Base-by-base conservation (phyloP, 2,329 filamentous ascomycete genomes). In the Alternaria arbusti region DNA sequence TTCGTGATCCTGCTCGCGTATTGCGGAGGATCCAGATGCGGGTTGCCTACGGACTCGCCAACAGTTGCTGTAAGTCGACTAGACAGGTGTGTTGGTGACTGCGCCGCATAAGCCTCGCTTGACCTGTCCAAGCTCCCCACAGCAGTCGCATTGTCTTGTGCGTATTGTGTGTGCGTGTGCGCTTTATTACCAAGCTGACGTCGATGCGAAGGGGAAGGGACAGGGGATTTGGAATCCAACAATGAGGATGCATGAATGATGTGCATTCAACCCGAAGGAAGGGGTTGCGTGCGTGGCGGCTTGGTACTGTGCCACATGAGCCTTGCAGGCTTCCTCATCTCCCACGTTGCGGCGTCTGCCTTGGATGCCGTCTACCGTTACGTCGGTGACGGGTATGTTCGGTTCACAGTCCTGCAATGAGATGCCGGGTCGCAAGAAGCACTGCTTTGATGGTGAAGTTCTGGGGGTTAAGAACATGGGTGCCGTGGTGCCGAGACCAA, bases 61-160 rank as follows among this genome's bases (percentile, higher is more conserved):
- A 2, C 0, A 36, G 20, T 30, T 52, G 30, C 23, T n/a, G 22
- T n/a, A 5, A 9, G 15, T 28, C 49, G 30, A 52, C 12, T 52
- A 40, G 49, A 25, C 36, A 25, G 30, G 11, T 40, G 49, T 52
- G 30, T 40, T 52, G 49, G 49, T 12, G 20, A 40, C 49, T 36
- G 28, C 20, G 49, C 49, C 49, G 28, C 49, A 52, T 52, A 40
- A 52, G 49, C 49, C 49, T 52, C 49, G 49, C 28, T 52, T 52
- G 28, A n/a, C 49, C 49, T 51, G 28, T 15, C 49, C 28, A n/a
- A 1, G 36, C 28, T 49, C 23, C 20, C 23, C 45, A 28, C 15
- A 49, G 11, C 36, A 5, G 45, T 28, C 45, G 44, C 22, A 46
- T 15, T 23, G 20, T 46, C 20, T 25, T 46, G 44, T 23, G 32